phyloP scores from a whole-genome alignment of 1,139 yeast species.

The Hyphopichia khmerensis region DNA sequence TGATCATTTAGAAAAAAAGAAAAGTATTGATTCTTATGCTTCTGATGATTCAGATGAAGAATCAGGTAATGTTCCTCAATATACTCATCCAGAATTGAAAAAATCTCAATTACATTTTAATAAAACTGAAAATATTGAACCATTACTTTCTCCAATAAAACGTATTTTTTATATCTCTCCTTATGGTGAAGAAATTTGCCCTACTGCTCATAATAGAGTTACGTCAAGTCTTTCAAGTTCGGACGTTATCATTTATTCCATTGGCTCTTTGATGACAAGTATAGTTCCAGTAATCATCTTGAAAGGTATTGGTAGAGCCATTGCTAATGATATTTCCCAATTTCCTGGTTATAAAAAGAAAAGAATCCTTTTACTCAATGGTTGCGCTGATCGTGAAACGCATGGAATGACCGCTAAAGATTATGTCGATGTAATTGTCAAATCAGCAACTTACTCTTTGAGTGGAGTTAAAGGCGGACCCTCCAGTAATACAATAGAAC shows the following conservation, averaged over 20 bases:
- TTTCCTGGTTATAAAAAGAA: conserved; percentile 23
- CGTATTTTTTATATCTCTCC: conserved; percentile 82
- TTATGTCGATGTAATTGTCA: conserved; percentile 54
- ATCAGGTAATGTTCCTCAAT: conserved; percentile 65
- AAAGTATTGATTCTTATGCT: conserved; percentile 10
- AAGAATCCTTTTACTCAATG: conserved; percentile 65
- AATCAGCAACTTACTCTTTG: conserved; percentile 46
- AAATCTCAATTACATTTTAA: conserved; percentile 73
- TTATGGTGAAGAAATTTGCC: conserved; percentile 84
- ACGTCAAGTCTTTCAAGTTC: conserved; percentile 50
- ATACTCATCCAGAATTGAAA: conserved; percentile 76
- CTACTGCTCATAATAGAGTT: conserved; percentile 69
- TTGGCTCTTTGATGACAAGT: conserved; percentile 88
- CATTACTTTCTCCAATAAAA: conserved; percentile 72
- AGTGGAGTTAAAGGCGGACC: conserved; percentile 9
- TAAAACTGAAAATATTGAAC: conserved; percentile 51
- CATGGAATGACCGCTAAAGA: conserved; percentile 60
- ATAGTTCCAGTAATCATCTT: conserved; percentile 73
- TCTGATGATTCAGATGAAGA: conserved; percentile 33
- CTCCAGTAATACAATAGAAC: conserved; percentile 7
- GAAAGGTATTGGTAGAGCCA: conserved; percentile 69
- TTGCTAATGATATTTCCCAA: conserved; percentile 30
- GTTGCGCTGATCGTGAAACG: conserved; percentile 76
- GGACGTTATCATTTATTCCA: conserved; percentile 67
- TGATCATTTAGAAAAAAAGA: background rate